Conservation (phyloP, 1,139 yeast genomes). For the Geotrichum australiense region DNA sequence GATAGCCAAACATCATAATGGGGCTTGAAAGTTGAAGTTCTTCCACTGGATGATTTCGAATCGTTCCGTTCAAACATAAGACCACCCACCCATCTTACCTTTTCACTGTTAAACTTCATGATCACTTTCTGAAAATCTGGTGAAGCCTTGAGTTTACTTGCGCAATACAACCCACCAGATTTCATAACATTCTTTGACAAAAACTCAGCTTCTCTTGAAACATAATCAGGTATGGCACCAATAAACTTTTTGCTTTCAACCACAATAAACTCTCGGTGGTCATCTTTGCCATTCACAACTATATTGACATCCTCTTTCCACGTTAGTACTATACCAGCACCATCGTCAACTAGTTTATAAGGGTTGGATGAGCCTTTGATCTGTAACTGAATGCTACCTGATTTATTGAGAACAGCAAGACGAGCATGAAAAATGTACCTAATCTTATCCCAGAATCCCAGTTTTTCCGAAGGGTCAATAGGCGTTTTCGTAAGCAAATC, state of each 20-base stretch:
- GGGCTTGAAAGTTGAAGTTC: constrained; percentile 52
- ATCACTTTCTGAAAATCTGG: constrained; percentile 38
- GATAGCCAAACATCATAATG: constrained; percentile 62
- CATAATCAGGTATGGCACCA: constrained; percentile 54
- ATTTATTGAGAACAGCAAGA: constrained; percentile 42
- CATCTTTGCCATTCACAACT: constrained; percentile 52
- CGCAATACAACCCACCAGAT: constrained; percentile 21
- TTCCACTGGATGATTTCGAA: constrained; percentile 24
- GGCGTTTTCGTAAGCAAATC: constrained; percentile 80
- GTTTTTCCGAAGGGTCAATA: constrained; percentile 75
- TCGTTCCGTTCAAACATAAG: constrained; percentile 42
- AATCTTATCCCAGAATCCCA: constrained; percentile 76
- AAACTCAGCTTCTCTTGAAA: constrained; percentile 31
- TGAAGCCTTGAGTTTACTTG: constrained; percentile 26
- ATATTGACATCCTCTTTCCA: constrained; percentile 65
- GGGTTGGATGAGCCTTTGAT: constrained; percentile 76
- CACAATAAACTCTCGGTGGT: constrained; percentile 51
- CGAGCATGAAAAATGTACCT: constrained; percentile 54
- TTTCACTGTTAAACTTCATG: constrained; percentile 46
- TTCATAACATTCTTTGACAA: constrained; percentile 21
- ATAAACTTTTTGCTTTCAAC: constrained; percentile 61
- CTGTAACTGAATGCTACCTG: constrained; percentile 42
- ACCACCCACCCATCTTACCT: constrained; percentile 45
- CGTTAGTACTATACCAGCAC: constrained; percentile 73
- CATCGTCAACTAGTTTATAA: constrained; percentile 56